phyloP scores from a whole-genome alignment of 169 alveolate species.

The Babesia sp. region DNA sequence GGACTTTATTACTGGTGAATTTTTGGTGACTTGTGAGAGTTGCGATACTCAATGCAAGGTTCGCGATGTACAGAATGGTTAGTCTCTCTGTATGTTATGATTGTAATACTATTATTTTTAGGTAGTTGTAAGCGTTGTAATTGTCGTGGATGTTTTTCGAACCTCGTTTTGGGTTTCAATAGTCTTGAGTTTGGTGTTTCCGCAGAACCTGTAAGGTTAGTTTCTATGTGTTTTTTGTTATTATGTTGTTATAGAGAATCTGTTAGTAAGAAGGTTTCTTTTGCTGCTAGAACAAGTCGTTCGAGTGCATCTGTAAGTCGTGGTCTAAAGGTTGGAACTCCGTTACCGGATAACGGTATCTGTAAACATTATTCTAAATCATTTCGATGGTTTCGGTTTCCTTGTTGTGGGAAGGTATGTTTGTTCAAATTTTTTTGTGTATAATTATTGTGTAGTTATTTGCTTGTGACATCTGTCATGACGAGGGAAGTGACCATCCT shows the following conservation, averaged over 20 bases:
- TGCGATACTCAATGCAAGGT: slow-evolving; percentile 64
- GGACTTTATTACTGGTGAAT: slow-evolving; percentile 53
- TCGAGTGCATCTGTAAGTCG: slow-evolving; percentile 22
- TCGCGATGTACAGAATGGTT: slow-evolving; percentile 61
- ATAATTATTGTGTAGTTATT: slow-evolving; percentile 61
- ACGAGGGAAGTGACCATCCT: slow-evolving; percentile 78
- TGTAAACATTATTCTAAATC: slow-evolving; percentile 88
- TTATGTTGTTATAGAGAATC: background rate
- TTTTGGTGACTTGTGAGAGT: slow-evolving; percentile 59
- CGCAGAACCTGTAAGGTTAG: background rate
- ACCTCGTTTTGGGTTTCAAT: slow-evolving; percentile 28
- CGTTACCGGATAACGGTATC: slow-evolving; percentile 83
- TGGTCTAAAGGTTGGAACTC: slow-evolving; percentile 76
- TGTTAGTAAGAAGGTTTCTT: background rate
- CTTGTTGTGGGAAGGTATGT: slow-evolving; percentile 84
- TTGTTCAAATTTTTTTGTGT: background rate
- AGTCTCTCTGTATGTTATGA: too few species aligned
- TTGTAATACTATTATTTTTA: background rate
- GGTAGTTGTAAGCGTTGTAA: slow-evolving; percentile 37
- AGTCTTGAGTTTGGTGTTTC: slow-evolving; percentile 48
- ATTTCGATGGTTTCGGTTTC: slow-evolving; percentile 86
- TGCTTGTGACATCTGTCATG: slow-evolving; percentile 88
- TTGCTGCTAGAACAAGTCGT: too few species aligned
- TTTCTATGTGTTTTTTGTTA: background rate
- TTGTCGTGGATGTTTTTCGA: slow-evolving; percentile 64